A percentile compares a stretch with the other conserved stretches of the same genome.
phyloP scores from a whole-genome alignment of 2,329 filamentous ascomycete species.

The Cryphonectria carpinicola region DNA sequence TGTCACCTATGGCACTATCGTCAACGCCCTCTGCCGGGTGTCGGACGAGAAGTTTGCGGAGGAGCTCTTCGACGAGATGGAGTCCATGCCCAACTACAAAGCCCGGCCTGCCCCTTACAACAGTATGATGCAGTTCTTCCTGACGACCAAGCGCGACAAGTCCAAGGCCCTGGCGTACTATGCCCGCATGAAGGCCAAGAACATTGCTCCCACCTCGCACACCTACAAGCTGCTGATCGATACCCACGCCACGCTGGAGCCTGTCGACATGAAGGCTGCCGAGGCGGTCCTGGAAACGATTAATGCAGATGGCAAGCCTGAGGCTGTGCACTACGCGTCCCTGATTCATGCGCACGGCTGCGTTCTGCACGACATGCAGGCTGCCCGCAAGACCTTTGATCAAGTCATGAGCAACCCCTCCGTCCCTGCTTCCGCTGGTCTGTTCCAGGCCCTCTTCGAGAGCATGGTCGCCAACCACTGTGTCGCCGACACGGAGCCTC shows the following conservation, averaged over 20 bases:
- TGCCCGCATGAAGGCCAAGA: slow-evolving; percentile 85
- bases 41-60: slow-evolving; percentile 98
- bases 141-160: slow-evolving; percentile 96
- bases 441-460: slow-evolving; percentile 97
- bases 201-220: slow-evolving; percentile 89
- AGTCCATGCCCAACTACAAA: slow-evolving; percentile 98
- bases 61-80: slow-evolving; percentile 99
- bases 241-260: slow-evolving; percentile 90
- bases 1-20: slow-evolving; percentile 96
- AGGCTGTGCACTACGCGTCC: slow-evolving; percentile 94
- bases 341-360: slow-evolving; percentile 96
- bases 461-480: slow-evolving; percentile 94
- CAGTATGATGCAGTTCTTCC: slow-evolving; percentile 99
- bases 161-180: slow-evolving; percentile 93
- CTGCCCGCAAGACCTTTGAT: slow-evolving; percentile 82
- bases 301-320: slow-evolving; percentile 71
- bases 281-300: slow-evolving; percentile 83
- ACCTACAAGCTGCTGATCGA: slow-evolving; percentile 98
- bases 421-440: slow-evolving; percentile 76
- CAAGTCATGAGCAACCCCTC: slow-evolving; percentile 70
- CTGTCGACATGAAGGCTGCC: slow-evolving; percentile 84
- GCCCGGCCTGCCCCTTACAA: slow-evolving; percentile 96
- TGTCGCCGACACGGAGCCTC: slow-evolving; percentile 73
- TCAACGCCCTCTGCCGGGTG: slow-evolving; percentile 95
- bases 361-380: slow-evolving; percentile 86